Percentiles rank a stretch among this genome's conserved stretches.
These are phyloP conservation scores for Daldinia decipiens DNA, from an alignment of 495 filamentous ascomycete genomes.

Conservation along the genomic window DNA sequence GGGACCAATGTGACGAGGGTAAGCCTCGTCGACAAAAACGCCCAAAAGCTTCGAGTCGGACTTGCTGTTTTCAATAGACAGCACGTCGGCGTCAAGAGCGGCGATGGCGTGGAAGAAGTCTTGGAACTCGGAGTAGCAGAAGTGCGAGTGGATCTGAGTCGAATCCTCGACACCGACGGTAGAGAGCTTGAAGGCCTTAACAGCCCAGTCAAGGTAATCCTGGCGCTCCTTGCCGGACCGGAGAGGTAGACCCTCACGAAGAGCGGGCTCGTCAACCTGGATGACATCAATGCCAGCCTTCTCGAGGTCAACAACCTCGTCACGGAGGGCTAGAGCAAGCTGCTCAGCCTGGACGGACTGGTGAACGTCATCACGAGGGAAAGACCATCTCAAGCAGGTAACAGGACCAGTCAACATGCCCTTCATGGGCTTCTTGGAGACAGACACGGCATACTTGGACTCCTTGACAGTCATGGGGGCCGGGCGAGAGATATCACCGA, in stretches of 20 bases:
- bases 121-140: conserved; percentile 99
- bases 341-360: conserved; percentile 99
- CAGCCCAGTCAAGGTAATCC: conserved; percentile 95
- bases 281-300: conserved; percentile 95
- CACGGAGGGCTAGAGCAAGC: conserved; percentile 95
- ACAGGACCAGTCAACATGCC: conserved; percentile 99
- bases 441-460: conserved; percentile 95
- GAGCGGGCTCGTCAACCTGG: conserved; percentile 98
- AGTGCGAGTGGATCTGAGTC: conserved; percentile 99
- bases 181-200: conserved; percentile 94
- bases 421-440: conserved; percentile 99
- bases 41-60: conserved; percentile 98
- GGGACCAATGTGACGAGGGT: conserved; percentile 96
- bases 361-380: conserved; percentile 99
- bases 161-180: conserved; percentile 89
- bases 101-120: conserved; percentile 99
- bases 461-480: conserved; percentile 99
- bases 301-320: conserved; percentile 98
- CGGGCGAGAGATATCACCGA: conserved; percentile 96
- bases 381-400: conserved; percentile 98
- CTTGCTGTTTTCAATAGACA: conserved; percentile 99
- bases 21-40: conserved; percentile 96
- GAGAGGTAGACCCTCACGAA: conserved; percentile 98
- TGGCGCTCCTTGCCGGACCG: conserved; percentile 90
- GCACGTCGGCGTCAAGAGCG: conserved; percentile 95